These are phyloP conservation scores for Hanseniaspora gamundiae DNA, from an alignment of 1,139 yeast genomes.

Conservation along the genomic window DNA sequence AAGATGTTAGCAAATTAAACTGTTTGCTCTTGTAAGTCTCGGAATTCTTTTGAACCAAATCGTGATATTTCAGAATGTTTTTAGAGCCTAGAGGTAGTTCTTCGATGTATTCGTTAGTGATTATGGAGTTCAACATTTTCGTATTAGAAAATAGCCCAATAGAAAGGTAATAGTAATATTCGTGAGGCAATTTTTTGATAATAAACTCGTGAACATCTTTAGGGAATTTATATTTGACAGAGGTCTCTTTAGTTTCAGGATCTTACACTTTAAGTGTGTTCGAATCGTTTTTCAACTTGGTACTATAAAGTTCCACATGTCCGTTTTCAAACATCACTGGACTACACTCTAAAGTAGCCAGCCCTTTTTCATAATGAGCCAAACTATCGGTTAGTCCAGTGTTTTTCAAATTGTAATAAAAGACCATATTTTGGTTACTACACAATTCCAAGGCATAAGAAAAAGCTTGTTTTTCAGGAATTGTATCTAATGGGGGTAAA, in stretches of 20 bases:
- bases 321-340: constrained; percentile 69
- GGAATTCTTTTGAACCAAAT: constrained; percentile 37
- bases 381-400: constrained; percentile 17
- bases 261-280: constrained; percentile 4
- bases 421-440: constrained; percentile 32
- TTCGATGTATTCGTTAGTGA: constrained; percentile 52
- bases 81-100: constrained; percentile 66
- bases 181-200: constrained; percentile 81
- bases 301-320: constrained; percentile 42
- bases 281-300: background rate
- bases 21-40: constrained; percentile 44
- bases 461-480: constrained; percentile 25
- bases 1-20: constrained; percentile 56
- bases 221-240: constrained; percentile 38
- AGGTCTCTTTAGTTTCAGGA: constrained; percentile 6
- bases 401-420: constrained; percentile 27
- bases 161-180: constrained; percentile 69
- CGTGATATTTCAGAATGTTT: constrained; percentile 43
- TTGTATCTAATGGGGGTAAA: constrained; percentile 39
- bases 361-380: constrained; percentile 38
- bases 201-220: constrained; percentile 72
- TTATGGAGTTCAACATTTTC: constrained; percentile 53
- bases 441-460: constrained; percentile 34
- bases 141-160: constrained; percentile 49
- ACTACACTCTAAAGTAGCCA: constrained; percentile 40